A percentile compares a stretch with the other conserved stretches of the same genome.
Conservation (phyloP, 2,329 filamentous ascomycete species). For the Niveomyces coronatus region DNA sequence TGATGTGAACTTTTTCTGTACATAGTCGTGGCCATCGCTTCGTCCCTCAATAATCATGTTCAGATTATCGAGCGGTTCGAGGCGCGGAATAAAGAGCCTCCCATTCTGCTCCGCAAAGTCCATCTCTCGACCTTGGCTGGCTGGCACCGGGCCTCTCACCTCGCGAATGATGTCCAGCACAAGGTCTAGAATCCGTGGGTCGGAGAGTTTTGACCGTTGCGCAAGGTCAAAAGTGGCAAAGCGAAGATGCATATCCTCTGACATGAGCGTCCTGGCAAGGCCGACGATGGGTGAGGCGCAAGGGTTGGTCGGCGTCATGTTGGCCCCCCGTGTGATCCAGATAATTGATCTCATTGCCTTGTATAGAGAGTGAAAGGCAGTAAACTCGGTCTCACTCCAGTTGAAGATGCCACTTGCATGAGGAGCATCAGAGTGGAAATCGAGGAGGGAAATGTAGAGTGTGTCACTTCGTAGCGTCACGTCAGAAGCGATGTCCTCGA, state of each 20-base stretch:
- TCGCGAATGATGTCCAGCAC: constrained; percentile 16
- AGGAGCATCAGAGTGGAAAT: constrained; percentile 22
- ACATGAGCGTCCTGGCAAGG: constrained; percentile 36
- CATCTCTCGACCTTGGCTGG: constrained; percentile 21
- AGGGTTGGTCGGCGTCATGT: constrained; percentile 25
- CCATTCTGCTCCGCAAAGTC: constrained; percentile 33
- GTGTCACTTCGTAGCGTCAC: neutral
- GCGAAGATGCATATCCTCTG: constrained; percentile 34
- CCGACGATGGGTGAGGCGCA: constrained; percentile 31
- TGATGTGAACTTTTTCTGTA: constrained; percentile 15
- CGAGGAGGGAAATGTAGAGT: constrained; percentile 34
- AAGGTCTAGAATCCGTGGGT: constrained; percentile 14
- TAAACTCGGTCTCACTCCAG: constrained; percentile 30
- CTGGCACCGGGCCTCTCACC: constrained; percentile 13
- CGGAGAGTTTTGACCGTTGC: constrained; percentile 13
- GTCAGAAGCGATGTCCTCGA: neutral
- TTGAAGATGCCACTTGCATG: constrained; percentile 22
- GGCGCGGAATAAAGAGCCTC: constrained; percentile 33
- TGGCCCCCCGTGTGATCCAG: constrained; percentile 37
- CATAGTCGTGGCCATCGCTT: constrained; percentile 3
- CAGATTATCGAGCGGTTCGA: constrained; percentile 28
- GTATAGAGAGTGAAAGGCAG: constrained; percentile 29
- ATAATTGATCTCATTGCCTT: constrained; percentile 28
- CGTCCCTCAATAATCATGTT: constrained; percentile 35
- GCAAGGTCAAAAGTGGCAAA: constrained; percentile 35